A percentile compares a stretch with the other conserved stretches of the same genome.
Evolutionary conservation across 306 rosid species (phyloP).

Genomic region (Pachyrhizus erosus): DNA sequence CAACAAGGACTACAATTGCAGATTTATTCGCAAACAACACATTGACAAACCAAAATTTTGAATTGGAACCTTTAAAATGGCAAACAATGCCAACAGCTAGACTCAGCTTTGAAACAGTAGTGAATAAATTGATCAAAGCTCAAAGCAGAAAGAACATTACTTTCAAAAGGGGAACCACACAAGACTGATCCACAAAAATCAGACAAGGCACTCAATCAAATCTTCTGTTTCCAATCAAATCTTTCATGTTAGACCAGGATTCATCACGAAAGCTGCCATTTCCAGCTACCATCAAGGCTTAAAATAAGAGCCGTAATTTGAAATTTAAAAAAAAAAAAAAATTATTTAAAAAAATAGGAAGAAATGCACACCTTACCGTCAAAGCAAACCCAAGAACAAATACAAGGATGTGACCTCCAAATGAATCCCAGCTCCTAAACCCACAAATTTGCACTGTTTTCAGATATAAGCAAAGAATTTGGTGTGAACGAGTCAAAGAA

Average conservation of each 20-base stretch:
- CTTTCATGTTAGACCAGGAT: slow-evolving; percentile 32
- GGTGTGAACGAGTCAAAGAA: slow-evolving; percentile 48
- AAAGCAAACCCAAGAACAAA: slow-evolving; percentile 68
- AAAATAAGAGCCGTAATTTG: slow-evolving; percentile 16
- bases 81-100: slow-evolving; percentile 14
- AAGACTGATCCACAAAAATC: slow-evolving; percentile 49
- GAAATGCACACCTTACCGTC: slow-evolving; percentile 62
- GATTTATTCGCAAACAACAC: neutral
- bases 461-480: slow-evolving; percentile 58
- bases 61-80: slow-evolving; percentile 34
- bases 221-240: slow-evolving; percentile 23
- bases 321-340: neutral
- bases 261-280: slow-evolving; percentile 42
- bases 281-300: slow-evolving; percentile 40
- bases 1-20: slow-evolving; percentile 31
- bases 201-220: slow-evolving; percentile 37
- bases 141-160: slow-evolving; percentile 12
- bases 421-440: slow-evolving; percentile 49
- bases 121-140: slow-evolving; percentile 31
- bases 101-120: slow-evolving; percentile 16
- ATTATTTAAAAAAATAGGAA: neutral
- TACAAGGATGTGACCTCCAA: slow-evolving; percentile 56
- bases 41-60: slow-evolving; percentile 5
- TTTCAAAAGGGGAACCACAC: neutral
- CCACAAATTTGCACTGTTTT: slow-evolving; percentile 40